Evolutionary conservation across 108 stramenopile genomes (phyloP).

Genomic region (Nannochloropsis salina): DNA sequence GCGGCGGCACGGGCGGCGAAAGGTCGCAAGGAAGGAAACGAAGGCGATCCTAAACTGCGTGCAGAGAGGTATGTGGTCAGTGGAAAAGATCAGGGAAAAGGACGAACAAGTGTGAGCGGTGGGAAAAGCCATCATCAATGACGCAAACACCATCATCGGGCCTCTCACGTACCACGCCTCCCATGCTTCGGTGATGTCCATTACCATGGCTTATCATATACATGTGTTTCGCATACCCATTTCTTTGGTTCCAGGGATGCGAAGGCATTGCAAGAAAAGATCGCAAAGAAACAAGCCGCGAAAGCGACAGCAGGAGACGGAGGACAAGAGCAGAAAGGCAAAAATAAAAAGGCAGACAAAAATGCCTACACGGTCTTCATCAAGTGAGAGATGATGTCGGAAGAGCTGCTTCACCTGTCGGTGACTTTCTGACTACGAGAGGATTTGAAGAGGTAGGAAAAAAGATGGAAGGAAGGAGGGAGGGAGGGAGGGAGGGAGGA

Average conservation of each 20-base stretch:
- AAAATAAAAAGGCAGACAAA: not conserved
- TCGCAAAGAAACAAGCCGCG: not conserved
- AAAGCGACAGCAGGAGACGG: not conserved
- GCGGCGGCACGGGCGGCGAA: constrained; percentile 15
- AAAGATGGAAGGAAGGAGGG: not conserved
- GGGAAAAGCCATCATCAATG: no score
- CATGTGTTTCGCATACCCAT: no score
- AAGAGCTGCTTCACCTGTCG: not conserved
- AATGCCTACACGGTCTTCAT: not conserved
- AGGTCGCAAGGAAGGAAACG: constrained; percentile 15
- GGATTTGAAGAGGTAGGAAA: not conserved
- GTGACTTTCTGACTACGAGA: no score
- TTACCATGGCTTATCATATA: no score
- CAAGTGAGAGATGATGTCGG: not conserved
- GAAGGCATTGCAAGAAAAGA: constrained; percentile 1
- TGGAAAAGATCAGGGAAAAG: not conserved
- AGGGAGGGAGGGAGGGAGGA: not conserved
- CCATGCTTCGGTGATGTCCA: no score
- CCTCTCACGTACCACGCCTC: no score
- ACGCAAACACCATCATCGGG: no score
- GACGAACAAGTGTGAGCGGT: not conserved
- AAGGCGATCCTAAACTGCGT: not conserved
- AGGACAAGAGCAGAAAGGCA: not conserved
- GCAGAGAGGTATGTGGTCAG: not conserved
- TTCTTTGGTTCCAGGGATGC: not conserved